Evolutionary conservation across 768 basidiomycete species (phyloP).

Genomic region (Lentinula sp.): DNA sequence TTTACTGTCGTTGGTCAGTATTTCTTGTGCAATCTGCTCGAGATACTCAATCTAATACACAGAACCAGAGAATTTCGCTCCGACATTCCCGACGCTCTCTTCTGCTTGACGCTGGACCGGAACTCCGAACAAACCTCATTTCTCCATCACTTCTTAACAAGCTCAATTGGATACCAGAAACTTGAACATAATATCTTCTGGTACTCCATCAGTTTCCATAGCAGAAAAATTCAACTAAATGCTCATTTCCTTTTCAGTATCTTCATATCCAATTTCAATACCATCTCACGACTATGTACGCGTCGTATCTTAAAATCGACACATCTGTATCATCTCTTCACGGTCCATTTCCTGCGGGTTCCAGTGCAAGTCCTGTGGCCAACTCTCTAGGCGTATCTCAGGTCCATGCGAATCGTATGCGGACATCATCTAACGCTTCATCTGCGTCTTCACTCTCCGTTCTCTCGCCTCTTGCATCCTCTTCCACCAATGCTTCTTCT

Average conservation of each 20-base stretch:
- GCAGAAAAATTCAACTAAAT: neutral
- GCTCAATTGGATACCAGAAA: neutral
- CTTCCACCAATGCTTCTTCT: slow-evolving; percentile 48
- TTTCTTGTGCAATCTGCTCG: too few relatives aligned
- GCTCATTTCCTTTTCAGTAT: neutral
- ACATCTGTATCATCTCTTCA: slow-evolving; percentile 15
- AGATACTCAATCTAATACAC: neutral
- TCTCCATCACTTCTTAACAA: neutral
- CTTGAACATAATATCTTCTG: neutral
- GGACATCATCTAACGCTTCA: slow-evolving; percentile 52
- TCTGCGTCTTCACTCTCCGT: slow-evolving; percentile 51
- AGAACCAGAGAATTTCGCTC: neutral
- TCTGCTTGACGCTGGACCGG: neutral
- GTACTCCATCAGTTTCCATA: neutral
- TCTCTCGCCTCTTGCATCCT: slow-evolving; percentile 42
- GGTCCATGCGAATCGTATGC: slow-evolving; percentile 25
- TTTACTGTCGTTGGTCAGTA: neutral
- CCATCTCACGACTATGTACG: slow-evolving; percentile 15
- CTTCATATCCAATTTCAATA: neutral
- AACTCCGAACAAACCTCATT: neutral
- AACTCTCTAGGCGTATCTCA: slow-evolving; percentile 27
- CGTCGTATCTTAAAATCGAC: slow-evolving; percentile 22
- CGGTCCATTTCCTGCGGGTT: slow-evolving; percentile 10
- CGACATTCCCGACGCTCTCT: neutral
- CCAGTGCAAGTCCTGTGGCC: slow-evolving; percentile 4